A percentile compares a stretch with the other conserved stretches of the same genome.
phyloP scores from a whole-genome alignment of 345 rosid genomes.

The Lumnitzera littorea region DNA sequence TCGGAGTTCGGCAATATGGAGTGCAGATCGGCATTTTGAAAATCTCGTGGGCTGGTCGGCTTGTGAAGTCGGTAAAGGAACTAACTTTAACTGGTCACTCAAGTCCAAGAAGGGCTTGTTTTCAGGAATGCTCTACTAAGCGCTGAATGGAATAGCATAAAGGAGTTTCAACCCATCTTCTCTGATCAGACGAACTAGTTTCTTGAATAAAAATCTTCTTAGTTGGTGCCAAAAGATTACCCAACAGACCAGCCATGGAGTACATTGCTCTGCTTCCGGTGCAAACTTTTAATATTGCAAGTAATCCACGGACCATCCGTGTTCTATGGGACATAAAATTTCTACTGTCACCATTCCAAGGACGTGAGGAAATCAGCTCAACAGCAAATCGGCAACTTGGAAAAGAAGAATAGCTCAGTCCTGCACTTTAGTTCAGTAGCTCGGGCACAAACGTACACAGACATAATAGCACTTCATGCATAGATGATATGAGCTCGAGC shows the following conservation, averaged over 20 bases:
- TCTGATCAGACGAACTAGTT: conserved; percentile 30
- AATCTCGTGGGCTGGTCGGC: too few relatives aligned
- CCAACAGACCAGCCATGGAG: conserved; percentile 81
- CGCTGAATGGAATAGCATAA: conserved; percentile 78
- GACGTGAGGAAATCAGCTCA: conserved; percentile 89
- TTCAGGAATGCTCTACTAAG: conserved; percentile 92
- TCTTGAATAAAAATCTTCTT: conserved; percentile 69
- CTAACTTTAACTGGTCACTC: too few relatives aligned
- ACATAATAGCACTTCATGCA: too few relatives aligned
- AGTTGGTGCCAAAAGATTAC: conserved; percentile 78
- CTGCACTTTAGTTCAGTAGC: too few relatives aligned
- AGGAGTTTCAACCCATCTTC: conserved; percentile 71
- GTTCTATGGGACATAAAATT: conserved; percentile 85
- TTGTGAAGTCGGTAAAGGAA: too few relatives aligned
- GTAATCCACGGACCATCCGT: conserved; percentile 88
- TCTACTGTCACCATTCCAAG: conserved; percentile 60
- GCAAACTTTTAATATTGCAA: conserved; percentile 86
- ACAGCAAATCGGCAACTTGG: too few relatives aligned
- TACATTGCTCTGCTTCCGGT: conserved; percentile 99
- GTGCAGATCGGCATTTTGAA: too few relatives aligned
- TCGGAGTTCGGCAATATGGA: too few relatives aligned
- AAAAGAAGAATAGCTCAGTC: too few relatives aligned
- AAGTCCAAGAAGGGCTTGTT: too few relatives aligned
- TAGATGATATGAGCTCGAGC: too few relatives aligned
- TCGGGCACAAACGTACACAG: too few relatives aligned